A percentile compares a stretch with the other conserved stretches of the same genome.
phyloP scores from a whole-genome alignment of 2,329 filamentous ascomycete species.

The Thielaviopsis populi region DNA sequence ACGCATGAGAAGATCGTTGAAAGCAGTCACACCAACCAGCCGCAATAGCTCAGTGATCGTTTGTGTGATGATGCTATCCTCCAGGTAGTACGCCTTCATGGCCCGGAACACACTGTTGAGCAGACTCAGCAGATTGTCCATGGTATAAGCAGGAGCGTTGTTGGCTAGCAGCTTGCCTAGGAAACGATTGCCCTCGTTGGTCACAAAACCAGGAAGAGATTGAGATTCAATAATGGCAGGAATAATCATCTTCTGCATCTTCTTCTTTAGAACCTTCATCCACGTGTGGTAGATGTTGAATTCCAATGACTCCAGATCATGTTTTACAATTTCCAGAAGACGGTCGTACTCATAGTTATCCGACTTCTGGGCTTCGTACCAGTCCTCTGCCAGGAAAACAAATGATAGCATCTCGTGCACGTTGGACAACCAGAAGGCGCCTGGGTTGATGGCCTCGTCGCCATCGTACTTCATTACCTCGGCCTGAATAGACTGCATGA shows the following conservation, averaged over 20 bases:
- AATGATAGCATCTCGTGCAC: conserved; percentile 99
- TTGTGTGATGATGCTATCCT: conserved; percentile 91
- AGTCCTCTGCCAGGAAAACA: conserved; percentile 96
- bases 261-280: conserved; percentile 99
- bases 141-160: conserved; percentile 90
- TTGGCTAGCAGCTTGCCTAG: conserved; percentile 88
- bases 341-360: conserved; percentile 99
- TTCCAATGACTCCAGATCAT: conserved; percentile 92
- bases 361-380: conserved; percentile 98
- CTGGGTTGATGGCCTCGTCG: conserved; percentile 91
- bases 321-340: conserved; percentile 94
- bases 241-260: conserved; percentile 98
- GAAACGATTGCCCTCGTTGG: conserved; percentile 96
- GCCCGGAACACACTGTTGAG: conserved; percentile 96
- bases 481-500: conserved; percentile 99
- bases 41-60: conserved; percentile 86
- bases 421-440: conserved; percentile 97
- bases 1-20: conserved; percentile 95
- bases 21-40: conserved; percentile 90
- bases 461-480: conserved; percentile 99
- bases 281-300: conserved; percentile 99
- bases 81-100: conserved; percentile 97
- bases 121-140: conserved; percentile 93
- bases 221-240: conserved; percentile 98
- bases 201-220: conserved; percentile 94